These are phyloP conservation scores for Trichoderma sp. DNA, from an alignment of 2,329 filamentous ascomycete species.

Conservation along the genomic window DNA sequence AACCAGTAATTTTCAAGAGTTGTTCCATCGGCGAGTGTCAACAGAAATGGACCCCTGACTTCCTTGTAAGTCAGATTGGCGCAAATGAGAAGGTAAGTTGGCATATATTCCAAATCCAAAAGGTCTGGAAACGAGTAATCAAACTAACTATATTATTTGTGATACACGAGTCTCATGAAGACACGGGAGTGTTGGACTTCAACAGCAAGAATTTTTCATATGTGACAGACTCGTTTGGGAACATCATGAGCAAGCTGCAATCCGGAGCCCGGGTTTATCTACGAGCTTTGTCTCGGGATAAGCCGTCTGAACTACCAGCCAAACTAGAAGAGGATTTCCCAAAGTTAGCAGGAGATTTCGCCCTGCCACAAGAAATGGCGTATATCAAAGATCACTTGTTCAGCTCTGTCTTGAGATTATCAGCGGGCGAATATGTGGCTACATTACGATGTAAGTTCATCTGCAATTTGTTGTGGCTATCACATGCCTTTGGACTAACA, in stretches of 20 bases:
- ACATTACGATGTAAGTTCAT: conserved; percentile 70
- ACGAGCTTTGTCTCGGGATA: conserved; percentile 70
- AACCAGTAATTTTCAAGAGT: conserved; percentile 62
- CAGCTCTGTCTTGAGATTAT: conserved; percentile 78
- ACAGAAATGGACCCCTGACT: conserved; percentile 66
- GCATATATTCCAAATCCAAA: not conserved
- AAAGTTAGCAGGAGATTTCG: conserved; percentile 67
- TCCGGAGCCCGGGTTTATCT: conserved; percentile 69
- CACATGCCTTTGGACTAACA: conserved; percentile 4
- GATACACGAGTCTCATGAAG: conserved; percentile 65
- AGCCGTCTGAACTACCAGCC: conserved; percentile 70
- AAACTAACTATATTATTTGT: conserved; percentile 52
- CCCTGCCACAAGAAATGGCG: conserved; percentile 61
- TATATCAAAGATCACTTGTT: conserved; percentile 65
- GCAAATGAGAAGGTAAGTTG: conserved; percentile 57
- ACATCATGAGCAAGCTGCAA: conserved; percentile 64
- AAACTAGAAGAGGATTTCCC: conserved; percentile 72
- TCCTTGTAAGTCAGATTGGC: conserved; percentile 65
- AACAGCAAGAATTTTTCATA: conserved; percentile 82
- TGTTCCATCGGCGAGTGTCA: conserved; percentile 69
- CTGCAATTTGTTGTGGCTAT: not conserved
- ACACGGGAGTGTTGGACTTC: conserved; percentile 72
- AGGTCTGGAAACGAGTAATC: not conserved
- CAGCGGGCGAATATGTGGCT: conserved; percentile 82
- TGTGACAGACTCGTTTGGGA: conserved; percentile 64